Percentiles rank a stretch among this genome's conserved stretches.
Evolutionary conservation across 148 eudicot genomes (phyloP).

Genomic region (Dysphania ambrosioides): DNA sequence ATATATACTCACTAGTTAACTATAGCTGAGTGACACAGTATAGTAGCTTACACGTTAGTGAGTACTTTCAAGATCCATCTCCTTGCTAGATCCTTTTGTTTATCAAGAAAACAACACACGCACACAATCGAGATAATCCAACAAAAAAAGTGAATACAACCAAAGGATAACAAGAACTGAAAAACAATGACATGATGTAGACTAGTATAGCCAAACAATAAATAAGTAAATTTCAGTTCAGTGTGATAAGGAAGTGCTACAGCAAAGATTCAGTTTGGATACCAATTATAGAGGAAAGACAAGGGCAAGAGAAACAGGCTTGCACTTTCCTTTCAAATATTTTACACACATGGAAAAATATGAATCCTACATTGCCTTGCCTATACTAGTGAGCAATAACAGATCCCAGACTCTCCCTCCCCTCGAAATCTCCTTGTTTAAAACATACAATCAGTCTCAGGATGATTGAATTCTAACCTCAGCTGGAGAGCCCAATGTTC

Average conservation of each 20-base stretch:
- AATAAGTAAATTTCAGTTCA: neutral
- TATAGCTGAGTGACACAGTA: neutral
- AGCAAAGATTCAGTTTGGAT: neutral
- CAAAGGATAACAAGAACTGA: neutral
- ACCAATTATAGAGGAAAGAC: neutral
- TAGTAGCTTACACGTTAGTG: neutral
- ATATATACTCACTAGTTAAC: too few species aligned
- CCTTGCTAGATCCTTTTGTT: neutral
- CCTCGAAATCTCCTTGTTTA: neutral
- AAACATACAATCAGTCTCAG: neutral
- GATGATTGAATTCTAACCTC: conserved; percentile 42
- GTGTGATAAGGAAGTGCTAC: neutral
- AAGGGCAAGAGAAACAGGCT: neutral
- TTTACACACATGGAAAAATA: neutral
- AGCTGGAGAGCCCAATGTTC: conserved; percentile 36
- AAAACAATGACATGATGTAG: neutral
- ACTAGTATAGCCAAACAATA: neutral
- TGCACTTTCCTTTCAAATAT: neutral
- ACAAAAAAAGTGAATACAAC: neutral
- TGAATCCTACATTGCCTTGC: neutral
- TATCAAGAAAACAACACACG: neutral
- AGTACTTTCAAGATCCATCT: neutral
- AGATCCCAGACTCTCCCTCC: neutral
- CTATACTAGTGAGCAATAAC: neutral
- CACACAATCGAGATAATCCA: neutral